Evolutionary conservation across 140 eudicot genomes (phyloP), one percentile per base, ranked within the genome.

Genomic region (Oenanthe javanica): DNA sequence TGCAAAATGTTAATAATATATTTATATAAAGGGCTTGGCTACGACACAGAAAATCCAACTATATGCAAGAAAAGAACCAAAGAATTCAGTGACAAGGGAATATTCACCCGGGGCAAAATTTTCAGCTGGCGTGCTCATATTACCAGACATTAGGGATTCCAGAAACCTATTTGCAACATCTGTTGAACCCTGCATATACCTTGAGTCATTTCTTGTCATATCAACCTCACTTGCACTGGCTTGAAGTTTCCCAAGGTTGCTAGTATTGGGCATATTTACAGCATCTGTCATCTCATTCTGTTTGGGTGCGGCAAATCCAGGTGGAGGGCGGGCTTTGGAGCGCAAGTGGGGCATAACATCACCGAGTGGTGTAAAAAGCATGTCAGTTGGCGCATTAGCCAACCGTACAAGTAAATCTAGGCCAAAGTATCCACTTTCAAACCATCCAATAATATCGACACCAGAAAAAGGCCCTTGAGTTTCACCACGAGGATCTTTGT

Each of bases 321-420:
- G 99, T 69, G 99, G 99, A n/a, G 99, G 92, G 38, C 94, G 85
- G 72, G 86, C 93, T 80, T 95, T 95, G 43, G 97, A 96, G 57
- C 91, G 93, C 76, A 95, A 86, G 51, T 95, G 99, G 64, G 99
- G 99, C 99, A 95, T 95, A 48, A 95, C 97, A 84, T 95, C 99
- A 77, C 99, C 99, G 75, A 95, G 97, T 69, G 78, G 59, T 36
- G 80, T 74, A 83, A 90, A 95, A 12, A 97, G 96, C 0, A 87
- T 82, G 69, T 92, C 92, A 13, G 78, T 82, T 59, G 98, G 97
- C 47, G 97, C 90, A 86, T 82, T 89, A 42, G 92, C 96, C 70
- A 89, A 76, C 3, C 97, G 97, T 57, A 95, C 99, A 49, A 71
- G 87, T 81, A 95, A 81, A 78, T 95, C 97, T 73, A 95, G 82